These are phyloP conservation scores for Ciborinia camelliae DNA, from an alignment of 2,329 filamentous ascomycete genomes.

Conservation along the genomic window DNA sequence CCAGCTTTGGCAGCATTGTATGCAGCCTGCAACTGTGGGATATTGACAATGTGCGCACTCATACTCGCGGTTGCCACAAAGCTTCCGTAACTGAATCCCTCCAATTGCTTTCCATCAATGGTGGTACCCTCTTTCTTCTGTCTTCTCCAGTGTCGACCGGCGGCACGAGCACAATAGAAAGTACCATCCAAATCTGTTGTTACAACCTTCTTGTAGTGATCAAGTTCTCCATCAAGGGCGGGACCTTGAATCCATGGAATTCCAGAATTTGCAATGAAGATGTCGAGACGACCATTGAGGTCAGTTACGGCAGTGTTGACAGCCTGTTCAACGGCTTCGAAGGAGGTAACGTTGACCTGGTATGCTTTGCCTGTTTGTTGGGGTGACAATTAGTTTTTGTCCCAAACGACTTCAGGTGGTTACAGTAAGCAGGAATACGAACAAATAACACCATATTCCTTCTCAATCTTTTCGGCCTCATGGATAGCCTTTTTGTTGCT, in stretches of 20 bases:
- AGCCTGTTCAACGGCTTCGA: conserved; percentile 40
- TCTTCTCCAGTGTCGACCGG: conserved; percentile 65
- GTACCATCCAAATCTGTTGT: conserved; percentile 71
- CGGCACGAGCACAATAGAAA: conserved; percentile 72
- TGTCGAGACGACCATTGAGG: conserved; percentile 70
- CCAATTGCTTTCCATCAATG: conserved; percentile 57
- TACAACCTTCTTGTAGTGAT: conserved; percentile 65
- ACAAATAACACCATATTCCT: conserved; percentile 66
- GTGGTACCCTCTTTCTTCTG: conserved; percentile 67
- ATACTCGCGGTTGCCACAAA: conserved; percentile 79
- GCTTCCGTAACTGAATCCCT: conserved; percentile 60
- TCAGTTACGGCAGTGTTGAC: conserved; percentile 54
- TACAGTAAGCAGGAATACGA: conserved; percentile 35
- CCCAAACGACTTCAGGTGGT: no score
- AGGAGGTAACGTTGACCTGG: conserved; percentile 57
- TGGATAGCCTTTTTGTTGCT: conserved; percentile 62
- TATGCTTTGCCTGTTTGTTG: conserved; percentile 52
- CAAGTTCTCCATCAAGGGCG: conserved; percentile 61
- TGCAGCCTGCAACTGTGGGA: conserved; percentile 69
- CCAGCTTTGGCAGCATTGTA: conserved; percentile 73
- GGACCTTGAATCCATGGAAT: conserved; percentile 69
- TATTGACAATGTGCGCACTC: conserved; percentile 73
- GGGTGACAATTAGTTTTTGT: conserved; percentile 5
- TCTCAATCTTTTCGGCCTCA: conserved; percentile 60
- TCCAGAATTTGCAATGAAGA: conserved; percentile 77